These are phyloP conservation scores for Eutypa lata DNA, from an alignment of 2,329 filamentous ascomycete species.

Conservation along the genomic window DNA sequence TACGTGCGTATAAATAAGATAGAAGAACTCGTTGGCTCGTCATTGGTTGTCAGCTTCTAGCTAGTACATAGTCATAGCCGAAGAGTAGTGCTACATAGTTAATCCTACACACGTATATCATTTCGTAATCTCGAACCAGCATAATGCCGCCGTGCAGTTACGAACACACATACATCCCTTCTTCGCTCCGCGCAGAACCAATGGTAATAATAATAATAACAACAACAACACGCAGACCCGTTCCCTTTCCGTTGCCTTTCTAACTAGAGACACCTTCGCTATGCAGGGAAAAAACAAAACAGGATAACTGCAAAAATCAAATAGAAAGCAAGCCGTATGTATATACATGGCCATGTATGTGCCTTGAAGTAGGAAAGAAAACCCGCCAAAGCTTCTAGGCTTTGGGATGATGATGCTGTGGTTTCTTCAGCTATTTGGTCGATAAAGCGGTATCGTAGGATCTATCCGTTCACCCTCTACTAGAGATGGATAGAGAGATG, in stretches of 20 bases:
- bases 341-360: too few species aligned
- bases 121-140: too few species aligned
- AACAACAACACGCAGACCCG: too few species aligned
- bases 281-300: background rate
- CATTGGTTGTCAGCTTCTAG: too few species aligned
- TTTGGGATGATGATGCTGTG: background rate
- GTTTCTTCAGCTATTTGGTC: conserved; percentile 15
- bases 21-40: too few species aligned
- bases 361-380: too few species aligned
- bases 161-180: background rate
- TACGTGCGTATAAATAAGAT: background rate
- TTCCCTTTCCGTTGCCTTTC: background rate
- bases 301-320: background rate
- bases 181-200: background rate
- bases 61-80: too few species aligned
- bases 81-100: too few species aligned
- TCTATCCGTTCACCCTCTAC: conserved; percentile 32
- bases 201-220: background rate
- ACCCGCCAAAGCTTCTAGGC: too few species aligned
- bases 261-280: background rate
- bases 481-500: conserved; percentile 43
- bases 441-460: conserved; percentile 19
- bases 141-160: too few species aligned
- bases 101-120: too few species aligned
- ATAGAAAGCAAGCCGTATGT: background rate